Base-by-base conservation (phyloP, 106 monocot species). In the Vanilla planifolia region DNA sequence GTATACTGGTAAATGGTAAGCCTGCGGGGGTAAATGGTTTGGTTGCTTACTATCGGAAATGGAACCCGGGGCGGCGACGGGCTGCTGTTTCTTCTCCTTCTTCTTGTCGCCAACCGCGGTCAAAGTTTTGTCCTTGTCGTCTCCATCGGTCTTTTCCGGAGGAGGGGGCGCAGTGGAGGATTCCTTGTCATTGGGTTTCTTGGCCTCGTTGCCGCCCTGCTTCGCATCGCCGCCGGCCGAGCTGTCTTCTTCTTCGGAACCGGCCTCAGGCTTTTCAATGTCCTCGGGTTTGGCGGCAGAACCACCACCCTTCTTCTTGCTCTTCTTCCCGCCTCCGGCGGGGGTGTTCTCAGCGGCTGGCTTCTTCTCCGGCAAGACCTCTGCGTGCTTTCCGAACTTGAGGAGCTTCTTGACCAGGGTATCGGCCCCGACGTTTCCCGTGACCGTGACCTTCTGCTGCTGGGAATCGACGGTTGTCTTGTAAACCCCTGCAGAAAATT, bases 361-460 rank as follows among this genome's bases (percentile, higher is more conserved):
- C 39, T 66, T 64, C 20, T 65, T 77, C 67, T 94, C 82, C 29
- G 80, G 89, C 79, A 75, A 85, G 46, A 80, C 72, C 79, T 90
- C 83, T 35, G 90, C 90, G 52, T 84, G 82, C 75, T 89, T 95
- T 16, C 95, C 90, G 3, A 71, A 67, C 64, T 80, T 90, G 41
- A 70, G 26, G 16, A 95, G 80, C 73, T 79, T 90, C 76, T 79
- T 95, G 41, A 95, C 50, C 39, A 95, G 83, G 21, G 44, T 61
- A 9, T 90, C 78, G 6, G 67, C 66, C 8, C 73, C 76, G 5
- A 95, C 78, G 64, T 90, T 90, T 8, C 95, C 95, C 2, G 68
- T 79, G 21, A 95, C 90, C 6, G 67, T 81, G 43, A 90, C 90
- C 66, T 86, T 95, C 28, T 90, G 90, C 27, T 79, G 85, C 73